phyloP scores from a whole-genome alignment of 352 stramenopile genomes.

The Thraustotheca clavata region DNA sequence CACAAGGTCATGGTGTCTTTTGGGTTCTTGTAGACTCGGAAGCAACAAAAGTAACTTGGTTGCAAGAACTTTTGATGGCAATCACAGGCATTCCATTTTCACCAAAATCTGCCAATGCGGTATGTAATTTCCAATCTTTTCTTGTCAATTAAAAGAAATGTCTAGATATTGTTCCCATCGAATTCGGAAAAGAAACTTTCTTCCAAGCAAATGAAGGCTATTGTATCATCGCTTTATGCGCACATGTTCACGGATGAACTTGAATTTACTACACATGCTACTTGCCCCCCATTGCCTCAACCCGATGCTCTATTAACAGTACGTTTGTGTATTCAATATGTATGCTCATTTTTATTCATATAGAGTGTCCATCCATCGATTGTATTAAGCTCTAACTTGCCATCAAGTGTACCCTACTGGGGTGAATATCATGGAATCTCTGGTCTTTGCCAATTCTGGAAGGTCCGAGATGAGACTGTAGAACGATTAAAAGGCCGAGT shows the following conservation, averaged over 20 bases:
- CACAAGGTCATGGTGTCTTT: conserved; percentile 72
- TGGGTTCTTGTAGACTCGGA: conserved; percentile 82
- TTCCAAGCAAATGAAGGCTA: conserved; percentile 55
- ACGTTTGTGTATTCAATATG: neutral
- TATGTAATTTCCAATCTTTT: neutral
- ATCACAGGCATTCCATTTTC: conserved; percentile 31
- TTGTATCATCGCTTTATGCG: conserved; percentile 71
- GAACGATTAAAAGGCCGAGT: conserved; percentile 75
- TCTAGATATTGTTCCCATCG: conserved; percentile 18
- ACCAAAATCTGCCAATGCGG: conserved; percentile 16
- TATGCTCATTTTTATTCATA: neutral
- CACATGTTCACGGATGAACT: conserved; percentile 68
- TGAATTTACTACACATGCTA: conserved; percentile 53
- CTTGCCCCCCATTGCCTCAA: neutral
- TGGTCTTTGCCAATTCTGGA: conserved; percentile 80
- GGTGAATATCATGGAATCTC: conserved; percentile 85
- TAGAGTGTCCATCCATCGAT: conserved; percentile 6
- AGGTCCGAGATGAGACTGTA: conserved; percentile 79
- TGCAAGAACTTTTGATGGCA: conserved; percentile 66
- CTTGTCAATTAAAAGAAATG: neutral
- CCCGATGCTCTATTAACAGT: neutral
- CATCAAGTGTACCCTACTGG: conserved; percentile 80
- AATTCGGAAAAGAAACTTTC: neutral
- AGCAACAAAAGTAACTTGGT: conserved; percentile 67
- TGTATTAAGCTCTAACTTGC: conserved; percentile 78